Percentiles rank a stretch among this genome's conserved stretches.
These are phyloP conservation scores for Hypoxylon perforatum DNA, from an alignment of 495 filamentous ascomycete genomes.

Conservation along the genomic window DNA sequence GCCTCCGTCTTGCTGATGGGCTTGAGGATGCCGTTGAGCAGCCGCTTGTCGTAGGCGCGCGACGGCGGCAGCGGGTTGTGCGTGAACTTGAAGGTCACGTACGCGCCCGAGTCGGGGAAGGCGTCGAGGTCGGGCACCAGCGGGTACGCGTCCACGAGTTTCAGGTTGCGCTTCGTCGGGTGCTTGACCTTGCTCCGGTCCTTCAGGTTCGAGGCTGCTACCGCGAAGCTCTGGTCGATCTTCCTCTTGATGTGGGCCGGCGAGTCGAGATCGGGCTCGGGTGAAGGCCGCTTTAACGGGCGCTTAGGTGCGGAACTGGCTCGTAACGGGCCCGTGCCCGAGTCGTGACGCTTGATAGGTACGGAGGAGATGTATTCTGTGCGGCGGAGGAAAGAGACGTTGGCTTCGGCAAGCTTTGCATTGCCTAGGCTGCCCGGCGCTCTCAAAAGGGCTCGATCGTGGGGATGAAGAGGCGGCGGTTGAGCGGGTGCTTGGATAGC, in stretches of 20 bases:
- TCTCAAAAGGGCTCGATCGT: constrained; percentile 82
- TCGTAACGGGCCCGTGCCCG: constrained; percentile 48
- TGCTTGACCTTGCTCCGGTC: constrained; percentile 83
- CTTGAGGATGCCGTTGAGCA: constrained; percentile 82
- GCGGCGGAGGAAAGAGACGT: constrained; percentile 91
- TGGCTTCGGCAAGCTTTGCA: constrained; percentile 69
- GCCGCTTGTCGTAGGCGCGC: constrained; percentile 76
- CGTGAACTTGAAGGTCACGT: constrained; percentile 87
- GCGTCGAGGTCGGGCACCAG: constrained; percentile 88
- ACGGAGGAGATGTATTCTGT: constrained; percentile 94
- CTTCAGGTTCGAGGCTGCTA: constrained; percentile 72
- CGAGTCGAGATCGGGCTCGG: constrained; percentile 70
- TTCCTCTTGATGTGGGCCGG: constrained; percentile 84
- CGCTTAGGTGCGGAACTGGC: constrained; percentile 45
- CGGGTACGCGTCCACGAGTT: constrained; percentile 81
- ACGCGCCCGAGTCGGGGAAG: constrained; percentile 86
- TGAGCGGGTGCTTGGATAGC: constrained; percentile 83
- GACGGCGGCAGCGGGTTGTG: constrained; percentile 76
- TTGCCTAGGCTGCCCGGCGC: constrained; percentile 85
- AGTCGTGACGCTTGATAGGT: constrained; percentile 52
- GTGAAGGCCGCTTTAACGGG: constrained; percentile 52
- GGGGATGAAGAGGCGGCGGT: constrained; percentile 76
- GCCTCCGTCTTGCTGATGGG: constrained; percentile 66
- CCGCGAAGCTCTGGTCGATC: constrained; percentile 86
- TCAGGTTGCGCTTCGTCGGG: constrained; percentile 81